Base-by-base conservation (phyloP, 2,329 filamentous ascomycete species). In the Pyrenochaeta sp. region DNA sequence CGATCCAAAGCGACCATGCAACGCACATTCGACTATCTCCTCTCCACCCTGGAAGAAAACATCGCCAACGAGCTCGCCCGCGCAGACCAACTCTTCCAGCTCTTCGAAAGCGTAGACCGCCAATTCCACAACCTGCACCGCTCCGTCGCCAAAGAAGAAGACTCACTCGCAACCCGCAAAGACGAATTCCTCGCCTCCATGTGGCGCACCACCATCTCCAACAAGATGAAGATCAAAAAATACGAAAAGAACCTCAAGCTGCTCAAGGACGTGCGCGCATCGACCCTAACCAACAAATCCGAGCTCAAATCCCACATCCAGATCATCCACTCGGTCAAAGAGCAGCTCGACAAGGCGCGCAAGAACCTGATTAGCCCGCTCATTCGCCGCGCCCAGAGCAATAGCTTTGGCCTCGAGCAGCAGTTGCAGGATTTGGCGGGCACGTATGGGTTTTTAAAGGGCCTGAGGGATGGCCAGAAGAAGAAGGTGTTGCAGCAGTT, bases 61-160 rank as follows among this genome's bases (percentile, higher is more conserved):
- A 95, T 96, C 68, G 84, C 87, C 60, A 87, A 83, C 54, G 92
- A 97, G 72, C 79, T 96, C 14, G 85, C 86, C 40, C 87, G 93
- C 72, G 88, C 87, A 27, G 82, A 91, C 2, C 82, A 85, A 1
- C 83, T 96, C 10, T 96, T 96, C 69, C 83, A 83, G 3, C 84
- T 96, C n/a, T 96, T 96, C 70, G 91, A 96, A 68, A 83, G 86
- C 46, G 91, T 96, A 58, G 93, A 97, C 73, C 83, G 85, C 39
- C 90, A 96, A 68, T 96, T 96, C 72, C 81, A 91, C 50, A 95
- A 94, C 68, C 81, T 96, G 1, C 90, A 90, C 52, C 87, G 91
- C 48, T 88, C 85, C 4, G 91, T 96, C 7, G 87, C 89, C 41
- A 89, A 90, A 60, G 92, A 96, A 73, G 84, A 87, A 14, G 86